A percentile compares a stretch with the other conserved stretches of the same genome.
Evolutionary conservation across 2,329 filamentous ascomycete species (phyloP).

Genomic region (Ramichloridium luteum): DNA sequence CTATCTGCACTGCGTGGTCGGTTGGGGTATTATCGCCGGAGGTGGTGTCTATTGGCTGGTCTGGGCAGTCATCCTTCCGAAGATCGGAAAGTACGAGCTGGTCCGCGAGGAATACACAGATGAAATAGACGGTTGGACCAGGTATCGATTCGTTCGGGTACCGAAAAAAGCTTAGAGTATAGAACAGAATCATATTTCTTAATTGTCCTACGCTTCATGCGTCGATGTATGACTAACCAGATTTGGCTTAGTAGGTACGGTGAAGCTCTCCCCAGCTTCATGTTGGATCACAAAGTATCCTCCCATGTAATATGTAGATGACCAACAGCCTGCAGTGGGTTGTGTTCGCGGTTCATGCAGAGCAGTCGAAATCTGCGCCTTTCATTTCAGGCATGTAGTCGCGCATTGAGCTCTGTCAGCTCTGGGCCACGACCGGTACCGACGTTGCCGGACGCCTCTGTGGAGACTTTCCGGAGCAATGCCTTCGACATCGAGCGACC

Average conservation of each 20-base stretch:
- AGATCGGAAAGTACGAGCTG: conserved; percentile 28
- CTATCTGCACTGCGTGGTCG: conserved; percentile 43
- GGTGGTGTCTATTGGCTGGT: conserved; percentile 41
- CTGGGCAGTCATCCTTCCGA: conserved; percentile 39
- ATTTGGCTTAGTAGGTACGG: no score
- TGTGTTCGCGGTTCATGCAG: no score
- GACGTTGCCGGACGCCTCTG: conserved; percentile 15
- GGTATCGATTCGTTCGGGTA: conserved; percentile 25
- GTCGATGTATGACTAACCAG: no score
- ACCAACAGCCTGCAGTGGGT: no score
- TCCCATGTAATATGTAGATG: no score
- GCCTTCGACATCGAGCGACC: conserved; percentile 45
- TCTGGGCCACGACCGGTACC: conserved; percentile 11
- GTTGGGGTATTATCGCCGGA: conserved; percentile 36
- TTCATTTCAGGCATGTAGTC: no score
- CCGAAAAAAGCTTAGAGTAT: no score
- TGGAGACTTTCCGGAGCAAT: conserved; percentile 37
- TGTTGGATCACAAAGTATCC: no score
- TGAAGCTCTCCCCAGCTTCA: no score
- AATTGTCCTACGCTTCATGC: no score
- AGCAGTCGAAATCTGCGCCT: no score
- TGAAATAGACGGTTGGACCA: conserved; percentile 30
- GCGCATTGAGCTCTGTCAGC: not conserved
- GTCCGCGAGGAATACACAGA: conserved; percentile 21
- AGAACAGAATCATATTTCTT: no score